phyloP scores from a whole-genome alignment of 306 rosid genomes.

The Cicer judaicum region DNA sequence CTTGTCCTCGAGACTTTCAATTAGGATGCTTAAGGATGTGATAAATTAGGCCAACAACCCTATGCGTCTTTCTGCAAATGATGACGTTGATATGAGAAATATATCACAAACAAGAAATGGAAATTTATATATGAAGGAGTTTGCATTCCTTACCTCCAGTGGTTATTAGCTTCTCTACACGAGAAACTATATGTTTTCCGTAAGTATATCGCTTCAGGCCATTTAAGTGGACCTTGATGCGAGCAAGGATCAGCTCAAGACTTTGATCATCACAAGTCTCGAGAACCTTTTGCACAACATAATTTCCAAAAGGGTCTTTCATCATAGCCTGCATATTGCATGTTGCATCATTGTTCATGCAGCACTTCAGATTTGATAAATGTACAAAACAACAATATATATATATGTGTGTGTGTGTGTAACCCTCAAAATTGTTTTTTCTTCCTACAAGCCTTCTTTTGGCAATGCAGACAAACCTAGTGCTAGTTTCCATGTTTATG shows the following conservation, averaged over 20 bases:
- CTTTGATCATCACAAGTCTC: conserved; percentile 91
- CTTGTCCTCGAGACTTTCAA: conserved; percentile 37
- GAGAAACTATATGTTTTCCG: conserved; percentile 94
- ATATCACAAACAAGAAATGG: background rate
- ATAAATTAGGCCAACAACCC: conserved; percentile 68
- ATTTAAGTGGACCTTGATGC: conserved; percentile 93
- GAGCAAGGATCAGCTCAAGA: conserved; percentile 87
- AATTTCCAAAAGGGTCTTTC: conserved; percentile 98
- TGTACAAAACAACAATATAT: conserved; percentile 6
- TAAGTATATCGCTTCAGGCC: conserved; percentile 90
- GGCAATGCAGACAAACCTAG: background rate
- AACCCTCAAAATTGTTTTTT: background rate
- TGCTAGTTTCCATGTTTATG: no score
- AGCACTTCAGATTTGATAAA: background rate
- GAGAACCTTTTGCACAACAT: conserved; percentile 94
- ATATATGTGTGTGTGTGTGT: no score
- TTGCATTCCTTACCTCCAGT: conserved; percentile 74
- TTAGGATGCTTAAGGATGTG: conserved; percentile 51
- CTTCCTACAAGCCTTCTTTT: background rate
- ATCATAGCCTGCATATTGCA: conserved; percentile 82
- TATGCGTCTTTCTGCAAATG: conserved; percentile 88
- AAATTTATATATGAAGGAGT: conserved; percentile 31
- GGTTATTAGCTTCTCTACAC: conserved; percentile 93
- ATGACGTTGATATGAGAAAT: conserved; percentile 28
- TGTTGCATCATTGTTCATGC: conserved; percentile 38